These are phyloP conservation scores for Scortechinia acanthostroma DNA, from an alignment of 2,329 filamentous ascomycete species.

Conservation along the genomic window DNA sequence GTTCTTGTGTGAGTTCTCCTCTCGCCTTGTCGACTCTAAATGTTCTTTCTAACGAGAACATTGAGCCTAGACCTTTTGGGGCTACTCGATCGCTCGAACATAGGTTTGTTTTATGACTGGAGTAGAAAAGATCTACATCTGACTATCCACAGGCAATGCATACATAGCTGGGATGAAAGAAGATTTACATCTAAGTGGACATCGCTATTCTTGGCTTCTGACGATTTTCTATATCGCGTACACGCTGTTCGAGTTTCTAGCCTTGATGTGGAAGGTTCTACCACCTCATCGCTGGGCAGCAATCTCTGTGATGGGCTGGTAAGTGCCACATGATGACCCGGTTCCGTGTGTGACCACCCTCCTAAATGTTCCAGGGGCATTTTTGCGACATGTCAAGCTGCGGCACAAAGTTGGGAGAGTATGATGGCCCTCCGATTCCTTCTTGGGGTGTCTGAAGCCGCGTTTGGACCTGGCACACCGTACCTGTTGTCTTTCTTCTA, in stretches of 20 bases:
- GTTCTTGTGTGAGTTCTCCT: neutral
- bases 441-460: constrained; percentile 33
- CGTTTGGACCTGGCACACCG: constrained; percentile 28
- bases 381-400: constrained; percentile 11
- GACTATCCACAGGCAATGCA: neutral
- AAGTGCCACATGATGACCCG: neutral
- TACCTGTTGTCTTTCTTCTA: constrained; percentile 38
- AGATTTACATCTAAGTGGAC: neutral
- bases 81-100: neutral
- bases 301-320: neutral
- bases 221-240: constrained; percentile 2
- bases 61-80: neutral
- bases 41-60: no score
- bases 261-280: neutral
- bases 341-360: no score
- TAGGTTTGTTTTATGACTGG: neutral
- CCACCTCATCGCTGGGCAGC: neutral
- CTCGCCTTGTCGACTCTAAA: no score
- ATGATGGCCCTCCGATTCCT: constrained; percentile 28
- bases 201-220: neutral
- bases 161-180: neutral
- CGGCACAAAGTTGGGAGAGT: constrained; percentile 20
- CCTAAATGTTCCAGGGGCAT: no score
- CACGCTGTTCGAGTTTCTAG: neutral
- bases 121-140: neutral